Evolutionary conservation across 148 eudicot species (phyloP), one percentile per base, ranked within the genome.

Genomic region (Camellia japonica): DNA sequence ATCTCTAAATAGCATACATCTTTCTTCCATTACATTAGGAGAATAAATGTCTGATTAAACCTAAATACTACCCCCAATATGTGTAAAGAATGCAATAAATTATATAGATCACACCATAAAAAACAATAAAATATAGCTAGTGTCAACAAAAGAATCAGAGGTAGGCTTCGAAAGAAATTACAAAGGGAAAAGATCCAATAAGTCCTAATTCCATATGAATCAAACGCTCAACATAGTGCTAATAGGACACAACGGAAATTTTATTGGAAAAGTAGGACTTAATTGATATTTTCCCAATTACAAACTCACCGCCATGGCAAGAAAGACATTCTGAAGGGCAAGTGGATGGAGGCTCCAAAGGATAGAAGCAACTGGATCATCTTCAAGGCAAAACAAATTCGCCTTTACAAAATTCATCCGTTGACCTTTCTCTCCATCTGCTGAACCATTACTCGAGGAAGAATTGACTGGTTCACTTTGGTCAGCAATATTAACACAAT

Each of bases 281-380:
- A 30, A 30, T 30, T 30, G 38, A 30, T 30, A 30, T 30, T 30
- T 30, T 30, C 38, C 38, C 38, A 30, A 30, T 30, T 30, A 74
- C 66, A 67, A 87, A 89, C 97, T 90, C 84, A 97, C 99, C 84
- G 85, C 92, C 93, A 94, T 92, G 61, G 88, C 88, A 85, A 92
- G 84, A 74, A 94, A 83, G 76, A 92, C 82, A 72, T 84, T 76
- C 79, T 84, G 92, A 80, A 96, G 90, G 77, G 80, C 80, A 83
- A 80, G 85, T 23, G 98, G 94, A 73, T 87, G 83, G 12, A 96
- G 94, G 73, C 74, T 87, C 95, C 94, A 94, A 67, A 96, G 61
- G 69, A 92, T 84, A 58, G 78, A 78, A 74, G 99, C 97, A 83
- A 92, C 88, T 75, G 91, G 87, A 87, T 96, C 98, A 83, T 90